A percentile compares a stretch with the other conserved stretches of the same genome.
These are phyloP conservation scores for Tetrapisispora fleetii DNA, from an alignment of 805 yeast genomes.

Conservation along the genomic window DNA sequence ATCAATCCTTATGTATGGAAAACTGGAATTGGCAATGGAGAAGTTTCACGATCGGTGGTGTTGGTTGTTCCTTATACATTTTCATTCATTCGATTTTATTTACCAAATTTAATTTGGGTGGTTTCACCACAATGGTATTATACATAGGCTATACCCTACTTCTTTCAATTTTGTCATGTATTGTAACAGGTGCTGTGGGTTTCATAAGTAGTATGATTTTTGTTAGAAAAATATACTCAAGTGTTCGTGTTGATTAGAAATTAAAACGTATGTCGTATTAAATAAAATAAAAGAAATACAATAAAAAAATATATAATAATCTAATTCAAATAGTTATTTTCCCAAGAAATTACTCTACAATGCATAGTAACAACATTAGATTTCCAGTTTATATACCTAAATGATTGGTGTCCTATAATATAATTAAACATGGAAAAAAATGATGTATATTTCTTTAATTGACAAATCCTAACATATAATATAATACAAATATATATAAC, in stretches of 20 bases:
- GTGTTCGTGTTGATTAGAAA: constrained; percentile 71
- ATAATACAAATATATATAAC: too few species aligned
- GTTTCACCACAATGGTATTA: constrained; percentile 63
- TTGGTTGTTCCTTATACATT: constrained; percentile 78
- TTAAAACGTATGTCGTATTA: neutral
- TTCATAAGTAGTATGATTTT: constrained; percentile 65
- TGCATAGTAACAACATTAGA: too few species aligned
- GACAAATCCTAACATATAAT: too few species aligned
- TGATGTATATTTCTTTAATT: too few species aligned
- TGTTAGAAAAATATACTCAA: constrained; percentile 67
- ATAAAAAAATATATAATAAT: too few species aligned
- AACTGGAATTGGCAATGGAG: constrained; percentile 98
- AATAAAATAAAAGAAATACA: neutral
- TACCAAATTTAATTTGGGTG: constrained; percentile 60
- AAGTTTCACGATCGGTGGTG: constrained; percentile 80
- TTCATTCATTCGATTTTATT: constrained; percentile 74
- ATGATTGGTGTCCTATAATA: too few species aligned
- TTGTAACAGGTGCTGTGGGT: constrained; percentile 84
- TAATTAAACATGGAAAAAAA: too few species aligned
- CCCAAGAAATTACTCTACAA: too few species aligned
- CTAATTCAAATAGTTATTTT: too few species aligned
- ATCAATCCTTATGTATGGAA: constrained; percentile 79
- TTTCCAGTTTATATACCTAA: too few species aligned
- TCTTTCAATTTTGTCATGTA: constrained; percentile 59
- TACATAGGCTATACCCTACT: constrained; percentile 76